Base-by-base conservation (phyloP, 2,329 filamentous ascomycete genomes). In the Beauveria australis region DNA sequence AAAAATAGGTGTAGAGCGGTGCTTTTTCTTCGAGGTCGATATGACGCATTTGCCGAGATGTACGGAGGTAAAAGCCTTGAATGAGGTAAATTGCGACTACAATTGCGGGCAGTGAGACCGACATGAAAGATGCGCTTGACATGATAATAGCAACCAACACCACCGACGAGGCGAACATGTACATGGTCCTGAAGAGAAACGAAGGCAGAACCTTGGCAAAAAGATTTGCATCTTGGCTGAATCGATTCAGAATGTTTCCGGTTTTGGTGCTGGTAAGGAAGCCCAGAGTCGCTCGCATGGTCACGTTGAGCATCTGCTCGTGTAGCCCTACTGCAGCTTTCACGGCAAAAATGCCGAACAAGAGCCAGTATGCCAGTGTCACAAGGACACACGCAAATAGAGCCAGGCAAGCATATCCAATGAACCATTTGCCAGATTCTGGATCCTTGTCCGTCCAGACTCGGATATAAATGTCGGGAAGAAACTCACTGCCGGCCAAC, bases 41-140 rank as follows among this genome's bases (percentile, higher is more conserved):
- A 26, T 53, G 49, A 19, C 57, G 37, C 12, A 60, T 48, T 53
- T 60, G 49, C 1, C 57, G 8, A 22, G 57, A 60, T n/a, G 57
- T 60, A 3, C 49, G 19, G 5, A 60, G 41, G n/a, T 60, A 60
- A 26, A 60, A 60, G 5, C 28, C 4, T 28, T 48, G 41, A 26
- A 48, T 52, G 12, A 53, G 24, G 28, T 40, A 47, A 16, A 60
- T 37, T 7, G 49, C 24, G 3, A 24, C 19, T 0, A 53, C 26
- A 26, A 60, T 53, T 5, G 37, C 47, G 5, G 57, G 57, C 0
- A 60, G 22, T 8, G 47, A 5, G 1, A 28, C 12, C 0, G 12
- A 24, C 48, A 53, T 47, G 19, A 37, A 53, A 24, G 48, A 19
- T 1, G 57, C 28, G n/a, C 57, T 53, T 14, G 57, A 60, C 4